Evolutionary conservation across 306 rosid species (phyloP), one percentile per base, ranked within the genome.

Genomic region (Lotus japonicus): DNA sequence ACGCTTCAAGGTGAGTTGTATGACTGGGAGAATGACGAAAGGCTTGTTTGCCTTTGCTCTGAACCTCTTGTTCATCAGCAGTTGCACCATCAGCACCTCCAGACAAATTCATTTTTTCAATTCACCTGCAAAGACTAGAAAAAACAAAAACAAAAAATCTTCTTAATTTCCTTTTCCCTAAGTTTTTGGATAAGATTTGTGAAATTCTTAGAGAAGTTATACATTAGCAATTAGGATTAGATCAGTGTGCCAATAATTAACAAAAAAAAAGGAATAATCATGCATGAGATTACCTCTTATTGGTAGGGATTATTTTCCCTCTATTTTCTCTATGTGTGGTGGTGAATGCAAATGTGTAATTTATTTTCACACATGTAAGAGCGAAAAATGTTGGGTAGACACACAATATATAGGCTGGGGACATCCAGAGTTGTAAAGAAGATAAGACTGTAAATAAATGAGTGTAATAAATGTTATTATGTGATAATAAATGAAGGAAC

Each of bases 1-100:
- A 92, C 97, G 54, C 84, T 79, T 92, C 88, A 9, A 92, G 96
- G 6, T 12, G 75, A 8, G 56, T 23, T 55, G 71, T 88, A 76
- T 84, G 88, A 0, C 65, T 18, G 0, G 70, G 0, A n/a, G 79
- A 66, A 58, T 85, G 96, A 19, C 89, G 91, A 70, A 45, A 63
- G 11, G 52, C 16, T 83, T 70, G 21, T 78, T 50, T 21, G 2
- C 68, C 66, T 59, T 11, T 77, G 49, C 13, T 67, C 0, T 75
- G 74, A 17, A 39, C 41, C 6, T 75, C 83, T 7, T 19, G 78
- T 41, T 84, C 82, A 66, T 79, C 94, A 49, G 73, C 71, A 0
- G 53, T 78, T 65, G 36, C 36, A 26, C 4, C 31, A 5, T 0
- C 31, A 31, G 36, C 36, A 18, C 64, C 58, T 76, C 81, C 61